Percentiles rank a stretch among this genome's conserved stretches.
phyloP scores from a whole-genome alignment of 1,284 basidiomycete genomes.

The Salmacisia buchloeana region DNA sequence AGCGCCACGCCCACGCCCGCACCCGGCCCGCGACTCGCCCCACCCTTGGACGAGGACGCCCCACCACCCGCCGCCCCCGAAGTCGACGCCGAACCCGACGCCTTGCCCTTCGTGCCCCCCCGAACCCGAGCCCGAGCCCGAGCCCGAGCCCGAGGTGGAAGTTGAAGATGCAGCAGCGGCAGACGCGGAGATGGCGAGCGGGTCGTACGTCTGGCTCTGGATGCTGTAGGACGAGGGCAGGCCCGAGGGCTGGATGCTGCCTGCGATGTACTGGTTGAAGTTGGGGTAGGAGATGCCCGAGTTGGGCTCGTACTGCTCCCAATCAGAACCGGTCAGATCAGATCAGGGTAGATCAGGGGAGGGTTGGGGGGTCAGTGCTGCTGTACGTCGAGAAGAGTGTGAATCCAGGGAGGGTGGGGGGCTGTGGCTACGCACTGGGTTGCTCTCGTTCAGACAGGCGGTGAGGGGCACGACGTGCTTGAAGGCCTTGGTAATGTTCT shows the following conservation, averaged over 20 bases:
- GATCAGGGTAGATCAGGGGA: conserved; percentile 18
- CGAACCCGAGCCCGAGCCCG: too few relatives aligned
- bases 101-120: too few relatives aligned
- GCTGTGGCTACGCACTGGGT: conserved; percentile 6
- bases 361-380: not conserved
- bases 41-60: too few relatives aligned
- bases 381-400: not conserved
- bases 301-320: conserved; percentile 7
- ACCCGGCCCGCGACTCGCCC: too few relatives aligned
- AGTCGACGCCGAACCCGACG: too few relatives aligned
- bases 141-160: not conserved
- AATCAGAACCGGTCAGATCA: too few relatives aligned
- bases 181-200: not conserved
- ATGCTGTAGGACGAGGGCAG: conserved; percentile 26
- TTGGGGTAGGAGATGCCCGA: conserved; percentile 19
- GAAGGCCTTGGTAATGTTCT: conserved; percentile 35
- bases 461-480: conserved; percentile 46
- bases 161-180: conserved; percentile 5
- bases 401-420: not conserved
- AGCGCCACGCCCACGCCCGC: too few relatives aligned
- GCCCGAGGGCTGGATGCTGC: conserved; percentile 27
- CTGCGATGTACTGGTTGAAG: conserved; percentile 15
- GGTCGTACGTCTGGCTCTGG: conserved; percentile 13
- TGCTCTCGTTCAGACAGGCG: conserved; percentile 43
- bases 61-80: too few relatives aligned